Percentiles rank a stretch among this genome's conserved stretches.
Conservation (phyloP, 148 eudicot species). For the Spergularia marina region DNA sequence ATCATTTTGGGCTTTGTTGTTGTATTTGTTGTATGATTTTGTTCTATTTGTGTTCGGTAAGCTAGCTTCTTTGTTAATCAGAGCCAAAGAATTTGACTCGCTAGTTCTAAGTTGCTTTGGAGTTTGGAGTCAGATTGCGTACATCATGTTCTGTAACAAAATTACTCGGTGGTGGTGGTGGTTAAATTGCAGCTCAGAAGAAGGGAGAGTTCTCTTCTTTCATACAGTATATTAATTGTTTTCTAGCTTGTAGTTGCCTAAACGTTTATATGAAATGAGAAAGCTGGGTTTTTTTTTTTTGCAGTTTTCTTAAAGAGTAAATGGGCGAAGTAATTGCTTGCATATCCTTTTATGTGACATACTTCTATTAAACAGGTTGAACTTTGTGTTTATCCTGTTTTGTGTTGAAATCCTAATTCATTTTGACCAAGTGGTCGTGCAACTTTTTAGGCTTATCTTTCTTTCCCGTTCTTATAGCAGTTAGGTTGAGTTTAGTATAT, state of each 20-base stretch:
- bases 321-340: not conserved
- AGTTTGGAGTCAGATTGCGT: no score
- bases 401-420: not conserved
- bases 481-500: not conserved
- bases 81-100: no score
- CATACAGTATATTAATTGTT: not conserved
- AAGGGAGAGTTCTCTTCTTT: no score
- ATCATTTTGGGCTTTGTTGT: no score
- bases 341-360: not conserved
- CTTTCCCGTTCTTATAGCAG: not conserved
- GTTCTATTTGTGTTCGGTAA: no score
- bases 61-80: no score
- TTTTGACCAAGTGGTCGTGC: not conserved
- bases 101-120: no score
- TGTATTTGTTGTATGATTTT: no score
- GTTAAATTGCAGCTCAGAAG: no score
- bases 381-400: not conserved
- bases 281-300: not conserved
- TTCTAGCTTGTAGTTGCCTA: not conserved
- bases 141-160: no score
- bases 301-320: not conserved
- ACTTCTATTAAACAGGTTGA: not conserved
- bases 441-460: not conserved
- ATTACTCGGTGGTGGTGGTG: no score
- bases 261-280: not conserved